Conservation (phyloP, 2,329 filamentous ascomycete genomes). For the Paecilomyces sp. region DNA sequence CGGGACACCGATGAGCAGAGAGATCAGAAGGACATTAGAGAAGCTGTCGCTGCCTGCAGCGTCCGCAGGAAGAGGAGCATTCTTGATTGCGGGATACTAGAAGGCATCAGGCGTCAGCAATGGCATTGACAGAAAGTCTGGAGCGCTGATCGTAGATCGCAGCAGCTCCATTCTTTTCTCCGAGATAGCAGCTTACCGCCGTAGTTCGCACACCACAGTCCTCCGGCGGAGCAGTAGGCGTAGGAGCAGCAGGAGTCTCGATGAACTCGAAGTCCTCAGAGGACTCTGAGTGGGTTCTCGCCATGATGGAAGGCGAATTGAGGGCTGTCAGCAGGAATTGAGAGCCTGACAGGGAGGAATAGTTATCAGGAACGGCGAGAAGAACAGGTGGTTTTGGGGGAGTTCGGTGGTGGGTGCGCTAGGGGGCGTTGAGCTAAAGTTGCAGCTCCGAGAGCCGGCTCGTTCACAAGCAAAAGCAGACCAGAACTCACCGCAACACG, state of each 20-base stretch:
- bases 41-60: conserved; percentile 77
- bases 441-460: conserved; percentile 2
- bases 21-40: conserved; percentile 71
- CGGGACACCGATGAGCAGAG: conserved; percentile 63
- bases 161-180: conserved; percentile 6
- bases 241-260: conserved; percentile 53
- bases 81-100: conserved; percentile 83
- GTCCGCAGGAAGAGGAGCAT: conserved; percentile 88
- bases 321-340: conserved; percentile 13
- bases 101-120: conserved; percentile 3
- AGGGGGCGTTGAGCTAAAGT: not conserved
- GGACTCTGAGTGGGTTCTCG: conserved; percentile 38
- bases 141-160: conserved; percentile 24
- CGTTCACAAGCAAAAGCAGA: not conserved
- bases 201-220: conserved; percentile 57
- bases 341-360: conserved; percentile 16
- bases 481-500: not conserved
- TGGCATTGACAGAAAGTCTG: conserved; percentile 16
- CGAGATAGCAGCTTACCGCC: conserved; percentile 42
- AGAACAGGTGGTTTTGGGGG: conserved; percentile 4
- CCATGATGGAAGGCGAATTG: conserved; percentile 27
- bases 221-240: conserved; percentile 43
- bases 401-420: conserved; percentile 1
- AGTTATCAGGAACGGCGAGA: conserved; percentile 4
- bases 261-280: conserved; percentile 47